phyloP scores from a whole-genome alignment of 2,329 filamentous ascomycete species.

The Sarocladiaceae sp. region DNA sequence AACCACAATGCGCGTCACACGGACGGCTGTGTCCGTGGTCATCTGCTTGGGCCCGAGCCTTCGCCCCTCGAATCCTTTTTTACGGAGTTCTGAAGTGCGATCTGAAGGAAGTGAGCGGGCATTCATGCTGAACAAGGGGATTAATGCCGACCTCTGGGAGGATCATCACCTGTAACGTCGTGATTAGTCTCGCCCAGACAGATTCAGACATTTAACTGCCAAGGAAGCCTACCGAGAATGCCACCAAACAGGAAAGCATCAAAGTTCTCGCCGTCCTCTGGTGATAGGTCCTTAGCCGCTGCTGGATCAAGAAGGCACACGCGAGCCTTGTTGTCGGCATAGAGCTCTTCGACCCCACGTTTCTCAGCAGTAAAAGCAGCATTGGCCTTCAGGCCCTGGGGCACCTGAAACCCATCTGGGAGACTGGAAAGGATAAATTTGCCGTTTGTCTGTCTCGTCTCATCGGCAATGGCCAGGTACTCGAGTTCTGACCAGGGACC shows the following conservation, averaged over 20 bases:
- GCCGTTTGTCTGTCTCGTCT: constrained; percentile 61
- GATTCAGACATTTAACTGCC: neutral
- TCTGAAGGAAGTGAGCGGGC: constrained; percentile 45
- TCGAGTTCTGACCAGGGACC: constrained; percentile 92
- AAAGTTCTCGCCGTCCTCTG: constrained; percentile 75
- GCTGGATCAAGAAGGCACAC: constrained; percentile 89
- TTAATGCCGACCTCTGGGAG: constrained; percentile 66
- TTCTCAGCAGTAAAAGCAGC: constrained; percentile 65
- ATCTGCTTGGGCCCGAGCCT: constrained; percentile 90
- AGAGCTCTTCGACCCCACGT: constrained; percentile 76
- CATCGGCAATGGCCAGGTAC: constrained; percentile 79
- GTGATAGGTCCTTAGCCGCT: constrained; percentile 72
- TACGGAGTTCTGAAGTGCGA: constrained; percentile 88
- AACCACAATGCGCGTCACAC: constrained; percentile 84
- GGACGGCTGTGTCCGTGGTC: constrained; percentile 95
- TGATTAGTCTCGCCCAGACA: constrained; percentile 11
- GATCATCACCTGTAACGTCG: constrained; percentile 68
- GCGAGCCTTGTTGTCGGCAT: constrained; percentile 61
- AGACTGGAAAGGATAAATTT: constrained; percentile 80
- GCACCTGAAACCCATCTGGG: constrained; percentile 61
- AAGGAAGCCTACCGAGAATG: constrained; percentile 65
- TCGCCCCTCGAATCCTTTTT: constrained; percentile 85
- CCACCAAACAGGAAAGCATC: constrained; percentile 94
- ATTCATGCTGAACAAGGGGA: constrained; percentile 10
- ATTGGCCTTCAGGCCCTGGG: constrained; percentile 45